A percentile compares a stretch with the other conserved stretches of the same genome.
Evolutionary conservation across 352 stramenopile species (phyloP).

Genomic region (Phytophthora pluvialis): DNA sequence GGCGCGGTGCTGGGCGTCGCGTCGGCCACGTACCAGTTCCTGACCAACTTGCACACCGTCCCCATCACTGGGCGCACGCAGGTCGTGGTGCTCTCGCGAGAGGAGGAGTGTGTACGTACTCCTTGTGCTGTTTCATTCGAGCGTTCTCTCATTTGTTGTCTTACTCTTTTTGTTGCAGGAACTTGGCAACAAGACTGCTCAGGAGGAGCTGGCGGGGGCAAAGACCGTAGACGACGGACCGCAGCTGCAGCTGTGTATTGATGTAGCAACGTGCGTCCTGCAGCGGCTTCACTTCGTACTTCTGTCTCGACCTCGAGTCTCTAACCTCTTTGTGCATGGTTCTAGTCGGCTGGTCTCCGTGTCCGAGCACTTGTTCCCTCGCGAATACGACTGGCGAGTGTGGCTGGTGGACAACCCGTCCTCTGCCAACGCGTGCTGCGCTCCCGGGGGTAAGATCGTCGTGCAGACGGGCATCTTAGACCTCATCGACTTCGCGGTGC

Average conservation of each 20-base stretch:
- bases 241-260: conserved; percentile 58
- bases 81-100: conserved; percentile 65
- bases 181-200: conserved; percentile 54
- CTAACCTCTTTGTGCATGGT: conserved; percentile 1
- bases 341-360: conserved; percentile 60
- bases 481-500: conserved; percentile 66
- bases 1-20: conserved; percentile 44
- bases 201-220: conserved; percentile 46
- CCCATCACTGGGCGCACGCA: conserved; percentile 72
- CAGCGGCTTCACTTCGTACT: conserved; percentile 1
- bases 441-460: conserved; percentile 72
- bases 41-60: conserved; percentile 72
- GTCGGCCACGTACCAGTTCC: conserved; percentile 67
- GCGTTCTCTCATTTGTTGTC: background rate
- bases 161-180: conserved; percentile 33
- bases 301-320: no score
- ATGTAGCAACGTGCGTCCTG: conserved; percentile 61
- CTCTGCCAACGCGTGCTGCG: conserved; percentile 66
- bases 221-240: conserved; percentile 55
- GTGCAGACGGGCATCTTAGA: conserved; percentile 73
- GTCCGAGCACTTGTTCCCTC: conserved; percentile 70
- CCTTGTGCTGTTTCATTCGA: background rate
- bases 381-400: conserved; percentile 68
- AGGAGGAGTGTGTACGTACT: conserved; percentile 64
- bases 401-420: conserved; percentile 60